Evolutionary conservation across 2,329 filamentous ascomycete genomes (phyloP).

Genomic region (Aspergillus transmontanensis): DNA sequence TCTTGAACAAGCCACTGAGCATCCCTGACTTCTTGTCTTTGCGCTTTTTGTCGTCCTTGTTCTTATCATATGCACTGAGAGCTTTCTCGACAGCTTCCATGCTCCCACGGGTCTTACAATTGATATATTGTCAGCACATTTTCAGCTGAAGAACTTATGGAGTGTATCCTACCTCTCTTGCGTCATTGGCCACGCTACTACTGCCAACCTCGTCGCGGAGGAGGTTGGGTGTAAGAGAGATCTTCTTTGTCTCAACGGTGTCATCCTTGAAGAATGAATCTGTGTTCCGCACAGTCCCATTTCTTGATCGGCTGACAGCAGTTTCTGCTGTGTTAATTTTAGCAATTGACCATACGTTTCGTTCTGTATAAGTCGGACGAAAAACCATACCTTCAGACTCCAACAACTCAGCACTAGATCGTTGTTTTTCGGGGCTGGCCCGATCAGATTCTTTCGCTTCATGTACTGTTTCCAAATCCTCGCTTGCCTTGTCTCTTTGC

Average conservation of each 20-base stretch:
- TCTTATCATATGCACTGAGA: conserved; percentile 62
- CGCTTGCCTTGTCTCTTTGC: conserved; percentile 37
- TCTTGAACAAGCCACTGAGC: conserved; percentile 70
- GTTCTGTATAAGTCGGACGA: background rate
- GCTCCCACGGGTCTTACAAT: conserved; percentile 62
- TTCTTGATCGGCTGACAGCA: conserved; percentile 63
- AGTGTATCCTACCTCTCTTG: conserved; percentile 40
- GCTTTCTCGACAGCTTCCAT: conserved; percentile 77
- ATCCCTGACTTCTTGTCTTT: conserved; percentile 72
- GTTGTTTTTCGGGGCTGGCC: conserved; percentile 39
- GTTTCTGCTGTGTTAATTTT: conserved; percentile 29
- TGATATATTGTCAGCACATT: conserved; percentile 24
- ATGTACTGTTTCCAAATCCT: conserved; percentile 26
- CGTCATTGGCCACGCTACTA: conserved; percentile 31
- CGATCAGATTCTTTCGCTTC: conserved; percentile 31
- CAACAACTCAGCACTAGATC: conserved; percentile 69
- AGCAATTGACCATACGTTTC: conserved; percentile 10
- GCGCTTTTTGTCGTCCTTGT: conserved; percentile 74
- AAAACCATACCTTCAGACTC: conserved; percentile 46
- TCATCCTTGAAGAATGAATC: conserved; percentile 99
- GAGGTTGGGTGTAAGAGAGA: conserved; percentile 90
- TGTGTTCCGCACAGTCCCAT: conserved; percentile 84
- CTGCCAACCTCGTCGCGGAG: conserved; percentile 72
- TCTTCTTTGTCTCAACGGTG: conserved; percentile 92
- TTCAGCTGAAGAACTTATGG: background rate